These are phyloP conservation scores for Ephemerocybe angulata DNA, from an alignment of 768 basidiomycete genomes.

Conservation along the genomic window DNA sequence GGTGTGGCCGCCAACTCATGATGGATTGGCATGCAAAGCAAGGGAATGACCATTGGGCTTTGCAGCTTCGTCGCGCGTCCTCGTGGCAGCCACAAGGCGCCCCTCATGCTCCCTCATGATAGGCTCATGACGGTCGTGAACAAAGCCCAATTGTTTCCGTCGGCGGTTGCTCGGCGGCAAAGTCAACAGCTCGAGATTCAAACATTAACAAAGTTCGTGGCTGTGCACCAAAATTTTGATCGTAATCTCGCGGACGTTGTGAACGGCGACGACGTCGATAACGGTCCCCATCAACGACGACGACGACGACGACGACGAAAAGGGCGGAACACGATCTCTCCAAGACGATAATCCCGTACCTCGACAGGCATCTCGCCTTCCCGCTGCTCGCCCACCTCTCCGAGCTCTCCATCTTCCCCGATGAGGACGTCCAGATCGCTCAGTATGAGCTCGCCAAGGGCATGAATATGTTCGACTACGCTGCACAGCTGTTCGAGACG, in stretches of 20 bases:
- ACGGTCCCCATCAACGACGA: conserved; percentile 9
- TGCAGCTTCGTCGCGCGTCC: no score
- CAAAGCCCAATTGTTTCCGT: no score
- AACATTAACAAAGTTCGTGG: background rate
- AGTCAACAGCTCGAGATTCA: no score
- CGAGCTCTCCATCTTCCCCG: conserved; percentile 70
- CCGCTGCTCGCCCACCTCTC: conserved; percentile 88
- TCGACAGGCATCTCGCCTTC: conserved; percentile 93
- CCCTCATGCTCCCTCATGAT: no score
- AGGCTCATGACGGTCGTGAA: no score
- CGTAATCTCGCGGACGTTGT: background rate
- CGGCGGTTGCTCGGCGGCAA: no score
- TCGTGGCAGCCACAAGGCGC: no score
- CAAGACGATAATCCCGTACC: conserved; percentile 83
- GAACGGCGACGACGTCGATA: conserved; percentile 5
- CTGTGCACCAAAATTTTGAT: background rate
- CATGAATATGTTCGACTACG: conserved; percentile 98
- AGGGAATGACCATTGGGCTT: no score
- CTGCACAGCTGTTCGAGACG: conserved; percentile 74
- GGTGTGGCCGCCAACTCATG: no score
- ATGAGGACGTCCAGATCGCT: conserved; percentile 76
- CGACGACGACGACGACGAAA: conserved; percentile 6
- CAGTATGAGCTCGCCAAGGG: conserved; percentile 97
- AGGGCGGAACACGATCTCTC: conserved; percentile 93
- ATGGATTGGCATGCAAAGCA: no score